These are phyloP conservation scores for Prunus davidiana DNA, from an alignment of 306 rosid genomes.

Conservation along the genomic window DNA sequence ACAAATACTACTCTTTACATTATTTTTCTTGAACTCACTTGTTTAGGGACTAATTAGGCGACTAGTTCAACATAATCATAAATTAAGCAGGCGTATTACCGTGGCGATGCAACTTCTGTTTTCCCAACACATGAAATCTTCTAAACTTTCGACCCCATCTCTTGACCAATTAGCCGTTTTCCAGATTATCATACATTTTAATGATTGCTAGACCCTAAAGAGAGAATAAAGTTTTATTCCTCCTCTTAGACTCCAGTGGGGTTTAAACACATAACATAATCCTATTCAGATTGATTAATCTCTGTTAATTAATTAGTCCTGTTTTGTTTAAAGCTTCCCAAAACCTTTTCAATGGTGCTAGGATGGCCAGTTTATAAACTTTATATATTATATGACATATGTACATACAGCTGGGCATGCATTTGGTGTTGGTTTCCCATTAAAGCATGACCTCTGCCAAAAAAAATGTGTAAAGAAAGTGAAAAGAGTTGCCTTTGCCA, in stretches of 20 bases:
- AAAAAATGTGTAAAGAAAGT: neutral
- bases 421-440: slow-evolving; percentile 4
- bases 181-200: neutral
- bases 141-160: neutral
- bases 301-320: neutral
- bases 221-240: slow-evolving; percentile 4
- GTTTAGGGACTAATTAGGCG: neutral
- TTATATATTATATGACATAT: too few species aligned
- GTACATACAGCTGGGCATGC: slow-evolving; percentile 1
- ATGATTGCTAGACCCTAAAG: neutral
- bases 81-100: neutral
- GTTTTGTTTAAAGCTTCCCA: slow-evolving; percentile 1
- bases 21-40: neutral
- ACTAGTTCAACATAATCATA: neutral
- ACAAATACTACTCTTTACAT: neutral
- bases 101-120: neutral
- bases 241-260: neutral
- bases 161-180: neutral
- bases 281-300: neutral
- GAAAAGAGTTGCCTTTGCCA: neutral
- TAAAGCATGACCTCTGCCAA: slow-evolving; percentile 8
- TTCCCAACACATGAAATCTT: neutral
- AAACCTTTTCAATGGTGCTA: neutral
- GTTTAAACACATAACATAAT: neutral
- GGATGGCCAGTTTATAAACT: neutral